phyloP scores from a whole-genome alignment of 2,329 filamentous ascomycete genomes.

The Berkeleyomyces basicola region DNA sequence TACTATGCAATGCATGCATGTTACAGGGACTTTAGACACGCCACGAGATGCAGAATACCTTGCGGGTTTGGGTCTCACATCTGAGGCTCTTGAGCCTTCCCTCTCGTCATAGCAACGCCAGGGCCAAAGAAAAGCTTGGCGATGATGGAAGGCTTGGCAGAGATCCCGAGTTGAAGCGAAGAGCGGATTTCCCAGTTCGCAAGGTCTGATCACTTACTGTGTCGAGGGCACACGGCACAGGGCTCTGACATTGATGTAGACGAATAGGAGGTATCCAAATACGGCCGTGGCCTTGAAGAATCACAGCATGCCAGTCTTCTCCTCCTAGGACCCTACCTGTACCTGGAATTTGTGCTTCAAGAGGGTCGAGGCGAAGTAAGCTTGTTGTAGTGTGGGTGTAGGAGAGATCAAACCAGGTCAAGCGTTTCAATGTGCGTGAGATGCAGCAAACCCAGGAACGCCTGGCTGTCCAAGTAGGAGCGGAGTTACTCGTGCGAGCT shows the following conservation, averaged over 20 bases:
- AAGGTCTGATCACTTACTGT: neutral
- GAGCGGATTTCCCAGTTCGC: neutral
- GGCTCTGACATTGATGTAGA: too few relatives aligned
- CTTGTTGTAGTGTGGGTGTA: neutral
- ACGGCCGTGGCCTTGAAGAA: too few relatives aligned
- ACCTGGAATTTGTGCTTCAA: neutral
- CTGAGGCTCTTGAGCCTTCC: neutral
- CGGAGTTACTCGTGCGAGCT: neutral
- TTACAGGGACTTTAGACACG: too few relatives aligned
- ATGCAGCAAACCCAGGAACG: neutral
- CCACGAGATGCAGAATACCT: neutral
- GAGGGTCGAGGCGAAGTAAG: neutral
- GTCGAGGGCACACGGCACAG: neutral
- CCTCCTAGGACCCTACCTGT: neutral
- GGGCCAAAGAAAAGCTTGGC: neutral
- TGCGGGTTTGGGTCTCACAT: neutral
- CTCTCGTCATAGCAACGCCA: neutral
- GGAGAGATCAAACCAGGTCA: neutral
- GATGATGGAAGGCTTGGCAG: neutral
- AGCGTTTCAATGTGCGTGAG: neutral
- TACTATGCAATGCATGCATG: too few relatives aligned
- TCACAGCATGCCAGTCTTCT: neutral
- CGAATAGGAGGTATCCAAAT: too few relatives aligned
- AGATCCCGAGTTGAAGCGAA: constrained; percentile 2
- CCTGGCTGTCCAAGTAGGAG: neutral